These are phyloP conservation scores for Pseudogymnoascus sp. DNA, from an alignment of 2,329 filamentous ascomycete species.

Conservation along the genomic window DNA sequence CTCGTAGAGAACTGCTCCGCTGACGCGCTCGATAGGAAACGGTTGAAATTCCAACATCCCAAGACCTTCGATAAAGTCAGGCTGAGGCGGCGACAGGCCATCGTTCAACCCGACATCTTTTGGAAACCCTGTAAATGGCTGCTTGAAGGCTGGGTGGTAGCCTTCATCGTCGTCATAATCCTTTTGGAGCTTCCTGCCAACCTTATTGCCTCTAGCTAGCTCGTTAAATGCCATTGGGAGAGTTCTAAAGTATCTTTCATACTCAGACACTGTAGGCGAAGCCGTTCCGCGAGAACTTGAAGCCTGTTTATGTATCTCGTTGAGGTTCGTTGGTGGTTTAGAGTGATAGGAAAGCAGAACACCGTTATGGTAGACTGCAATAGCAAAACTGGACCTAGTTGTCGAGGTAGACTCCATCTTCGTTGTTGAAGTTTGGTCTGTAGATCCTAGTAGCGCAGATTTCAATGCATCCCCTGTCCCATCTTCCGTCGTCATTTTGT, in stretches of 20 bases:
- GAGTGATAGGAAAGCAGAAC: background rate
- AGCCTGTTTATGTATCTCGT: background rate
- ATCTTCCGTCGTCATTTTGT: background rate
- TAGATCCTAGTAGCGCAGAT: background rate
- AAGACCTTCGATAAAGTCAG: constrained; percentile 26
- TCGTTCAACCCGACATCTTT: constrained; percentile 25
- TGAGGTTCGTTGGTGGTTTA: background rate
- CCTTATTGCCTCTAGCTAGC: background rate
- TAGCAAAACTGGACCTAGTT: background rate
- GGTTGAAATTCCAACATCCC: constrained; percentile 15
- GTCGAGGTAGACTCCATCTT: background rate
- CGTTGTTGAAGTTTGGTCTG: background rate
- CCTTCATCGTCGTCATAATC: background rate
- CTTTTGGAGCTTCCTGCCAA: background rate
- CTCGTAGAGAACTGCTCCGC: background rate
- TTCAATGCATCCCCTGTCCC: background rate
- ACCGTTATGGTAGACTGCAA: background rate
- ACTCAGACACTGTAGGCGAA: background rate
- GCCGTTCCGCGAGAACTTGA: background rate
- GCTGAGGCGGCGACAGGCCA: constrained; percentile 23
- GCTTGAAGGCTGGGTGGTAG: background rate
- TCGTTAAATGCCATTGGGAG: background rate
- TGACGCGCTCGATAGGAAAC: constrained; percentile 9
- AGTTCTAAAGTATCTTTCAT: background rate
- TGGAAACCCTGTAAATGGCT: constrained; percentile 16